These are phyloP conservation scores for Solanum clarkiae DNA, from an alignment of 257 asterid genomes.

Conservation along the genomic window DNA sequence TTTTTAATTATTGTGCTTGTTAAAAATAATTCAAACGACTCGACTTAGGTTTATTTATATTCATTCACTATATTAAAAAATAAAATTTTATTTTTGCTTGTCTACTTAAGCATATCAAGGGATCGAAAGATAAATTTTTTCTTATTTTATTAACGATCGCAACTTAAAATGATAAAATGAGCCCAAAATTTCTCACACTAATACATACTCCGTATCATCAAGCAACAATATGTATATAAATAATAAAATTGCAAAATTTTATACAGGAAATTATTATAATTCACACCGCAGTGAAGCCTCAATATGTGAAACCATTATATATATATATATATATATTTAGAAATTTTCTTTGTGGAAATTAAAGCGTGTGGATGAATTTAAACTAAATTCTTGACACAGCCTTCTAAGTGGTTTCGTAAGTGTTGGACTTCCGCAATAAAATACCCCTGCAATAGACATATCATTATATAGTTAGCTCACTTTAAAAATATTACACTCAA, in stretches of 20 bases:
- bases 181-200: neutral
- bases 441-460: slow-evolving; percentile 47
- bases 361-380: slow-evolving; percentile 63
- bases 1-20: neutral
- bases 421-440: slow-evolving; percentile 77
- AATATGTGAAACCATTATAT: neutral
- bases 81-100: neutral
- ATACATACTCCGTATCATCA: neutral
- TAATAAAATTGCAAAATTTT: neutral
- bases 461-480: neutral
- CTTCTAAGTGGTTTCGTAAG: slow-evolving; percentile 37
- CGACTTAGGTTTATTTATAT: neutral
- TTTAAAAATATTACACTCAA: neutral
- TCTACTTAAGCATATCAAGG: neutral
- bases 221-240: neutral
- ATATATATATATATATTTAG: slow-evolving; percentile 30
- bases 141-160: neutral
- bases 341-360: slow-evolving; percentile 94
- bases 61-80: neutral
- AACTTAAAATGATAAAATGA: neutral
- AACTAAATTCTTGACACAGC: slow-evolving; percentile 61
- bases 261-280: neutral
- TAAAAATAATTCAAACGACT: neutral
- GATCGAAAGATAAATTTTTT: too few relatives aligned
- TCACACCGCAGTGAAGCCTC: neutral